Evolutionary conservation across 345 rosid species (phyloP).

Genomic region (Rhodamnia rubescens): DNA sequence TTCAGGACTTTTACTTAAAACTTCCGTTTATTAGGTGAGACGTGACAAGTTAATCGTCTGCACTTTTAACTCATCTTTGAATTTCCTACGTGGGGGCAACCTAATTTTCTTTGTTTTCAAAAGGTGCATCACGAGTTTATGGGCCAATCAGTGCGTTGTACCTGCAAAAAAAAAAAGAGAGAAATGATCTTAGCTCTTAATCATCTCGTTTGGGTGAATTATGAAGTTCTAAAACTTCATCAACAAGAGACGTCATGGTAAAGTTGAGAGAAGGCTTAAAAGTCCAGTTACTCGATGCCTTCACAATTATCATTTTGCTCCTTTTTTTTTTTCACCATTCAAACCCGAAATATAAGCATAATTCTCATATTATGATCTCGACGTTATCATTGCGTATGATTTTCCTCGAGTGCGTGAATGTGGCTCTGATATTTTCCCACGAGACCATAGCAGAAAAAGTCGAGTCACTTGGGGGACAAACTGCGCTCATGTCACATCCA

Average conservation of each 20-base stretch:
- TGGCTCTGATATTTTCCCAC: neutral
- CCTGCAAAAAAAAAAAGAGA: neutral
- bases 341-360: neutral
- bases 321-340: neutral
- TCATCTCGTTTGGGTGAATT: neutral
- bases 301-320: neutral
- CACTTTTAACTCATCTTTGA: neutral
- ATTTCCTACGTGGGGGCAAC: neutral
- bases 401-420: neutral
- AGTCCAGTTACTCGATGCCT: neutral
- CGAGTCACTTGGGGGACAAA: neutral
- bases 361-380: neutral
- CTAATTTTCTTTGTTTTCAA: neutral
- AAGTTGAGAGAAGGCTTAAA: neutral
- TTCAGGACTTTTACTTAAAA: neutral
- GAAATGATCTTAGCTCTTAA: neutral
- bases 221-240: neutral
- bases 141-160: neutral
- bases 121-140: neutral
- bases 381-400: neutral
- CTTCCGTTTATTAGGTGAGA: neutral
- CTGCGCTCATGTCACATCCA: slow-evolving; percentile 18
- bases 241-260: neutral
- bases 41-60: neutral
- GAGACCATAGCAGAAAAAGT: neutral